Base-by-base conservation (phyloP, 345 rosid genomes). In the Barbarea vulgaris region DNA sequence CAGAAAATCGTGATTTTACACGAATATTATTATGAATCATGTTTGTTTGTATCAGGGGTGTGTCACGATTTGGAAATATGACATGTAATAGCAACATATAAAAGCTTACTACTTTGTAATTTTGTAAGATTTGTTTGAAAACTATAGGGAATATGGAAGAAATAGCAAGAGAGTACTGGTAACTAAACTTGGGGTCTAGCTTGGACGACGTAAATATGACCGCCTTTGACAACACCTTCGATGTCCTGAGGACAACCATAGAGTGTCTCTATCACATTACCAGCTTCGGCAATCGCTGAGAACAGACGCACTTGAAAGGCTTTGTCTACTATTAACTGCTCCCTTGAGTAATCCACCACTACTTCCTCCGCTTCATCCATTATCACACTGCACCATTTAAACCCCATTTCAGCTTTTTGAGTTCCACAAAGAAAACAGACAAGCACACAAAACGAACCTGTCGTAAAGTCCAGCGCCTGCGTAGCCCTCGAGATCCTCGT, bases 381-480 rank as follows among this genome's bases (percentile, higher is more conserved):
- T 41, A 97, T 92, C 73, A 94, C 97, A 79, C 99, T 94, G 90
- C 84, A 78, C 14, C 83, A 78, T n/a, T 24, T 42, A 13, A 13
- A 24, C 12, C 42, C 9, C 46, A 24, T 24, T 55, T 63, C 46
- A 70, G 47, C 22, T 51, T 52, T 52, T 22, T 11, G 18, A 61
- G 74, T 39, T 44, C 9, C 3, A 0, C 11, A 28, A 25, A 12
- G 15, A 12, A 52, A 28, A 33, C 18, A 42, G 41, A 64, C 9
- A 31, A 44, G n/a, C 56, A 9, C 7, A 61, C 7, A 51, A 31
- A 54, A 46, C 51, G 0, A 24, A 91, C 99, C 99, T 94, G 70
- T 94, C 97, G 25, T 94, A 94, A 78, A 94, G 97, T 63, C 99
- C 99, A 27, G 99, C 99, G 72, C 99, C 99, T 42, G 97, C 99